Evolutionary conservation across 768 basidiomycete species (phyloP), one percentile per base, ranked within the genome.

Genomic region (Aureoboletus auriporus): DNA sequence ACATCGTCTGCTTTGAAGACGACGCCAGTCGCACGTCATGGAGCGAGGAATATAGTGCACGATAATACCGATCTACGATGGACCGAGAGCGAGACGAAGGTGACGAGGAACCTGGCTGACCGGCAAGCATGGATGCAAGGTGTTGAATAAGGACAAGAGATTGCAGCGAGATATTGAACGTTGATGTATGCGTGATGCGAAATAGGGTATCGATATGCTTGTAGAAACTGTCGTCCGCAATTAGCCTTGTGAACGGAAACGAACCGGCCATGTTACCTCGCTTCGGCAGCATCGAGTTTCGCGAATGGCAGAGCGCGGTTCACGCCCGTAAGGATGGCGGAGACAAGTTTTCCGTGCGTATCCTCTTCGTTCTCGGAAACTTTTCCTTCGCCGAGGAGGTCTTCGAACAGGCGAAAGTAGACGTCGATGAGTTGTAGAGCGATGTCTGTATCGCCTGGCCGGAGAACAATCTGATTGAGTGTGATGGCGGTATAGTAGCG

Each of bases 221-320:
- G 55, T 82, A 78, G 57, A 98, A 82, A 26, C 90, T 93, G 57
- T 47, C 34, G 4, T 27, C 31, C 5, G 6, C 12, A 2, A 45
- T 48, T 14, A 61, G 35, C 40, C 39, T 29, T 11, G 44, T 39
- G 46, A 38, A 51, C 13, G 8, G 9, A 42, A 35, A 9, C 0
- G 6, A 39, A 13, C 28, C 17, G 29, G 29, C 14, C 29, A 27
- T 71, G 78, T 44, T 56, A 93, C 88, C 80, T 78, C 26, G 72
- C 69, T 56, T 83, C 78, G 5, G 75, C 78, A 29, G 80, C 81
- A 33, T 86, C 86, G 26, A 94, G 73, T 59, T 85, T 86, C 4
- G 93, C 91, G 60, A 91, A 98, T 0, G 96, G 96, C 47, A 98
- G 66, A 2, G 95, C 94, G 14, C 96, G 89, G 61, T 97, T 97